Conservation (phyloP, 208 protist genomes). For the Spongospora subterranea region DNA sequence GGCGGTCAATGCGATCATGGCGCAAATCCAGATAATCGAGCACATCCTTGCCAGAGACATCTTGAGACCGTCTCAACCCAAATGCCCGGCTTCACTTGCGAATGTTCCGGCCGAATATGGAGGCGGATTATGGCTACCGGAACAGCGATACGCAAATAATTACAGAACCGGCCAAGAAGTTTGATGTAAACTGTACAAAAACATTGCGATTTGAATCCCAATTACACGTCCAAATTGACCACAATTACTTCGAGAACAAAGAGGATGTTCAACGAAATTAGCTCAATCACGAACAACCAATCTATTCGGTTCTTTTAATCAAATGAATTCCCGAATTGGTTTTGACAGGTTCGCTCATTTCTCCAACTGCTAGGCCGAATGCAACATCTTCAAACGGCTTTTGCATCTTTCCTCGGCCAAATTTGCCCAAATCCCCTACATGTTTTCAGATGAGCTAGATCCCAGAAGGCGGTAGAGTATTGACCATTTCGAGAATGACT, state of each 20-base stretch:
- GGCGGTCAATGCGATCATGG: too few relatives aligned
- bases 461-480: not conserved
- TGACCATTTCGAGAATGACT: constrained; percentile 26
- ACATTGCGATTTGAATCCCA: not conserved
- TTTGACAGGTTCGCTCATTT: not conserved
- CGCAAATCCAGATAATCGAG: too few relatives aligned
- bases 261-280: too few relatives aligned
- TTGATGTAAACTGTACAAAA: not conserved
- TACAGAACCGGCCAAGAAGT: not conserved
- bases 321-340: constrained; percentile 28
- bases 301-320: constrained; percentile 19
- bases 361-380: not conserved
- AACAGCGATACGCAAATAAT: too few relatives aligned
- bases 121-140: too few relatives aligned
- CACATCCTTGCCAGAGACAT: too few relatives aligned
- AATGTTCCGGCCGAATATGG: too few relatives aligned
- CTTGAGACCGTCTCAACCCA: too few relatives aligned
- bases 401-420: constrained; percentile 35
- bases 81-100: too few relatives aligned
- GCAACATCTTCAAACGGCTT: not conserved
- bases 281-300: too few relatives aligned
- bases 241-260: too few relatives aligned
- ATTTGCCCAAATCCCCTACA: constrained; percentile 35
- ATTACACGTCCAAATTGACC: too few relatives aligned
- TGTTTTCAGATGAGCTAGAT: not conserved